Conservation (phyloP, 1,139 yeast species). For the Protomyces macrosporus region DNA sequence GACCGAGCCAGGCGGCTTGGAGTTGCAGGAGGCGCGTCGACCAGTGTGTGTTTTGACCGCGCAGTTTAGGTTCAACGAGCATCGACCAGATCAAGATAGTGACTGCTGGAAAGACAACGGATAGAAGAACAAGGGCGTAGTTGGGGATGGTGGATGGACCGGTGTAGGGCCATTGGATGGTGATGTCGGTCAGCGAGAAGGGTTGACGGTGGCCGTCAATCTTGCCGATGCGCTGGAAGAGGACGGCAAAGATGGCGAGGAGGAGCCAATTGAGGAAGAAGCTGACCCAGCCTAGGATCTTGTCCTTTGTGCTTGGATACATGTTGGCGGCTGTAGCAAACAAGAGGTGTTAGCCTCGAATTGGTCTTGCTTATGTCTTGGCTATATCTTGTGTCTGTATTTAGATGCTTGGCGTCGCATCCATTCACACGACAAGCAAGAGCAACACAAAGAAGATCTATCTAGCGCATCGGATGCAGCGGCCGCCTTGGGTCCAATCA, state of each 20-base stretch:
- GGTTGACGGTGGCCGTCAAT: conserved; percentile 40
- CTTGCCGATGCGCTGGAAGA: conserved; percentile 45
- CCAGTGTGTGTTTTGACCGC: conserved; percentile 29
- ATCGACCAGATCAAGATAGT: conserved; percentile 41
- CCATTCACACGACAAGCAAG: too few species aligned
- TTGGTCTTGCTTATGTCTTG: too few species aligned
- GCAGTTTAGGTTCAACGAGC: conserved; percentile 34
- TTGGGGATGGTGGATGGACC: conserved; percentile 56
- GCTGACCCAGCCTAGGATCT: not conserved
- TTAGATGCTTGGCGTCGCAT: too few species aligned
- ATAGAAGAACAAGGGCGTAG: conserved; percentile 41
- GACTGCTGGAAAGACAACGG: conserved; percentile 44
- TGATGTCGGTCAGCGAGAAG: conserved; percentile 53
- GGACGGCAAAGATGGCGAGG: conserved; percentile 24
- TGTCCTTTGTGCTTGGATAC: not conserved
- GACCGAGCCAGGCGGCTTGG: conserved; percentile 53
- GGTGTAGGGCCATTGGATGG: conserved; percentile 70
- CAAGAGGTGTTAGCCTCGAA: too few species aligned
- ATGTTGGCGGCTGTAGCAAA: not conserved
- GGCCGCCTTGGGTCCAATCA: not conserved
- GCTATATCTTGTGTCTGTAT: too few species aligned
- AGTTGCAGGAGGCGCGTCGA: conserved; percentile 31
- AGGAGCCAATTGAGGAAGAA: conserved; percentile 31
- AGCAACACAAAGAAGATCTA: too few species aligned
- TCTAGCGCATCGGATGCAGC: not conserved